These are phyloP conservation scores for Blastocystis sp. DNA, from an alignment of 352 stramenopile species.

Conservation along the genomic window DNA sequence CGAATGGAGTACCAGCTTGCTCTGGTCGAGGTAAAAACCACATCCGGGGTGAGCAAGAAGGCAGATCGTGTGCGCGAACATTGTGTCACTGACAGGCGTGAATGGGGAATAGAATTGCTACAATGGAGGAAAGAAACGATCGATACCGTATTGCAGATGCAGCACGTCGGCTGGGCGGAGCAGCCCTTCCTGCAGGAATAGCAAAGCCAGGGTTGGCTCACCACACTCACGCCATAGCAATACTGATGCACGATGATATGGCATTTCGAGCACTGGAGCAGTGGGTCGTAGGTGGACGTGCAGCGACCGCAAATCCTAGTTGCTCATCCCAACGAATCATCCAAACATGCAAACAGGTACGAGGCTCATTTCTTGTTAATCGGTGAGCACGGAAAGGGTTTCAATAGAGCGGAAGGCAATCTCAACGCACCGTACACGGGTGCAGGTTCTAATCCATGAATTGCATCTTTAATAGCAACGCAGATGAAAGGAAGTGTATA, in stretches of 20 bases:
- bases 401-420: neutral
- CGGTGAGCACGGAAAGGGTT: neutral
- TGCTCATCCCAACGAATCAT: neutral
- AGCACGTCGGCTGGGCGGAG: neutral
- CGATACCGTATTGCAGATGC: neutral
- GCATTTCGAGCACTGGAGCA: neutral
- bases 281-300: neutral
- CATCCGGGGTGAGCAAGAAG: neutral
- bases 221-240: neutral
- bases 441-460: neutral
- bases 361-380: neutral
- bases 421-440: neutral
- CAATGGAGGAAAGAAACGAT: neutral
- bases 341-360: neutral
- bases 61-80: neutral
- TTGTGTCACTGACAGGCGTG: neutral
- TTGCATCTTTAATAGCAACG: neutral
- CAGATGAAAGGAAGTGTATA: neutral
- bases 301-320: neutral
- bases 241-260: conserved; percentile 2
- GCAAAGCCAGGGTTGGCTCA: neutral
- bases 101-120: neutral
- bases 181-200: neutral
- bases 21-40: conserved; percentile 1
- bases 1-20: neutral